Percentiles rank a stretch among this genome's conserved stretches.
Conservation (phyloP, 192 early-diverging fungal species). For the Entrophospora sp. region DNA sequence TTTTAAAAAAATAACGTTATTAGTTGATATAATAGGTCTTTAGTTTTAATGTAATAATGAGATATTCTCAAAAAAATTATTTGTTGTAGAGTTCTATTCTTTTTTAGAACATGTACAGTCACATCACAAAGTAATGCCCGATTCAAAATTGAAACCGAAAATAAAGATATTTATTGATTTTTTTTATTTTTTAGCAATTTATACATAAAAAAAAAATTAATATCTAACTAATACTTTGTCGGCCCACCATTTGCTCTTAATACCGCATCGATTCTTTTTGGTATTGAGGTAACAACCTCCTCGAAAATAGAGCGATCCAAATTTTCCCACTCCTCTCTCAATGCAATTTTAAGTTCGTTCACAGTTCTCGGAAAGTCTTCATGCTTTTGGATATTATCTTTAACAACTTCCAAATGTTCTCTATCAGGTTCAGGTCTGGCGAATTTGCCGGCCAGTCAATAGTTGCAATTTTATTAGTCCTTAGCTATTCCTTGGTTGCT, state of each 20-base stretch:
- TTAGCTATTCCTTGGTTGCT: neutral
- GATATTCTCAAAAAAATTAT: too few species aligned
- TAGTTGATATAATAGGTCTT: too few species aligned
- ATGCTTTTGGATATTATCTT: neutral
- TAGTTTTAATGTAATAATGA: too few species aligned
- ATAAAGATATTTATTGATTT: neutral
- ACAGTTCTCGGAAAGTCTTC: neutral
- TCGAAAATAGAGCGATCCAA: neutral
- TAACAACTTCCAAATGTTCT: constrained; percentile 13
- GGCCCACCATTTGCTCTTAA: neutral
- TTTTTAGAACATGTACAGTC: neutral
- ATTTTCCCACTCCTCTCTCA: neutral
- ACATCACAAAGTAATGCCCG: neutral
- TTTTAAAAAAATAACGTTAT: too few species aligned
- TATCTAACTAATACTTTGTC: neutral
- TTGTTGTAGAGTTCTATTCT: too few species aligned
- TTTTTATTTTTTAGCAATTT: neutral
- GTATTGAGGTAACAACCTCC: neutral
- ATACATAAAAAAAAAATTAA: neutral
- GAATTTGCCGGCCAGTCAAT: constrained; percentile 21
- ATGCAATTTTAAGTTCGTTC: neutral
- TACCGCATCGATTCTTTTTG: neutral
- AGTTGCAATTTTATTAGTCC: neutral
- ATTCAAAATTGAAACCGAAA: neutral
- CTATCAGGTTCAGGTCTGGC: constrained; percentile 19